These are phyloP conservation scores for Inonotus obliquus DNA, from an alignment of 1,284 basidiomycete genomes.

Conservation along the genomic window DNA sequence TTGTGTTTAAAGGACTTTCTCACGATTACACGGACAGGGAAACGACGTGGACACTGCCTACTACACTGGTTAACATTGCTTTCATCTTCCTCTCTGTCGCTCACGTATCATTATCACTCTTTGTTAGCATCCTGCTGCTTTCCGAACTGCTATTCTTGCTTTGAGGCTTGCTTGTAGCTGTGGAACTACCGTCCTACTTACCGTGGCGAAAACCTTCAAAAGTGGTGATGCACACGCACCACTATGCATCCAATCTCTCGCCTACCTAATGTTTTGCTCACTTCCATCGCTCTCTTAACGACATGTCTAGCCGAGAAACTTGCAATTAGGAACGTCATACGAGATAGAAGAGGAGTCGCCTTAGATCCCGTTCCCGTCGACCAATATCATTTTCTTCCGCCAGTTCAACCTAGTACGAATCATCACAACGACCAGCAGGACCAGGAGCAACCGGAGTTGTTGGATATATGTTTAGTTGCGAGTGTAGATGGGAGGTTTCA, in stretches of 20 bases:
- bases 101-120: background rate
- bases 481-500: slow-evolving; percentile 90
- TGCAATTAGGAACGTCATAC: slow-evolving; percentile 4
- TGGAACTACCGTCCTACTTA: background rate
- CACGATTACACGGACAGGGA: background rate
- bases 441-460: slow-evolving; percentile 53
- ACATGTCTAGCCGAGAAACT: slow-evolving; percentile 13
- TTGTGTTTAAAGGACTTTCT: background rate
- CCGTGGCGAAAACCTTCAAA: background rate
- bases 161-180: background rate
- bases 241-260: slow-evolving; percentile 14
- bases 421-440: slow-evolving; percentile 24
- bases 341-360: slow-evolving; percentile 7
- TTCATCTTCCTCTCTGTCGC: background rate
- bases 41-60: background rate
- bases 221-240: background rate
- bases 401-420: slow-evolving; percentile 11
- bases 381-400: slow-evolving; percentile 22
- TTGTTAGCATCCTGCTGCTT: background rate
- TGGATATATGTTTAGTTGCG: slow-evolving; percentile 79
- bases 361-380: background rate
- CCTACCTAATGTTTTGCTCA: background rate
- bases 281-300: slow-evolving; percentile 4
- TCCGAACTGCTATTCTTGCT: too few relatives aligned
- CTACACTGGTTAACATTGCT: background rate